Conservation (phyloP, 148 eudicot genomes). For the Rhododendron griersonianum region DNA sequence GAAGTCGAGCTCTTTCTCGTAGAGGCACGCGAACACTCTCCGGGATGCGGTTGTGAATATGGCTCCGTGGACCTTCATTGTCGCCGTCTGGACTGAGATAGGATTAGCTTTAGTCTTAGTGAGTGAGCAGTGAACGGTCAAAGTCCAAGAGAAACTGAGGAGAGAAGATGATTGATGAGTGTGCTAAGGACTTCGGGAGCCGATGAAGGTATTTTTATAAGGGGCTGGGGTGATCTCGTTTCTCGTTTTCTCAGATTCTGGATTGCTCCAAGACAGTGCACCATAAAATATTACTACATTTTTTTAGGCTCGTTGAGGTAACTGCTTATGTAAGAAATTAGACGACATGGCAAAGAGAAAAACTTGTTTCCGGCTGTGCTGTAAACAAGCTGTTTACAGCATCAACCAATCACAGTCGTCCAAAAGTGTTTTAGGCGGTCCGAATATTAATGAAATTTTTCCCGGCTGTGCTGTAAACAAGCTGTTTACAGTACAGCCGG, state of each 20-base stretch:
- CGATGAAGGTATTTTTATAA: not conserved
- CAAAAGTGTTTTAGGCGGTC: no score
- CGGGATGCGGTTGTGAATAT: slow-evolving; percentile 20
- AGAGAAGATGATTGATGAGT: not conserved
- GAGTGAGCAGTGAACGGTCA: not conserved
- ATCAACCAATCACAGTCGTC: no score
- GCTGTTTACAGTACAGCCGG: no score
- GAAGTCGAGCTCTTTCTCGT: slow-evolving; percentile 39
- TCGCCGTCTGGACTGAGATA: not conserved
- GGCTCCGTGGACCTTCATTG: not conserved
- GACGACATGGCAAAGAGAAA: no score
- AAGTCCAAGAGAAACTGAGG: not conserved
- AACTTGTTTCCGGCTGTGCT: no score
- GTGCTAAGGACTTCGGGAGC: not conserved
- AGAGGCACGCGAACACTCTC: slow-evolving; percentile 23
- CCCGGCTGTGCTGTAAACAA: no score
- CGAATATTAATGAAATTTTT: no score
- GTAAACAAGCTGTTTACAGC: no score
- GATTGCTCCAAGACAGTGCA: not conserved
- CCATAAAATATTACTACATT: no score
- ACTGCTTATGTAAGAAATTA: not conserved
- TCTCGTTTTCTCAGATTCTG: not conserved
- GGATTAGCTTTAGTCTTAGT: not conserved
- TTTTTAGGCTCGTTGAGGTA: not conserved
- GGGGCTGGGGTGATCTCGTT: not conserved